These are phyloP conservation scores for Capsicum chinense DNA, from an alignment of 257 asterid genomes.

Conservation along the genomic window DNA sequence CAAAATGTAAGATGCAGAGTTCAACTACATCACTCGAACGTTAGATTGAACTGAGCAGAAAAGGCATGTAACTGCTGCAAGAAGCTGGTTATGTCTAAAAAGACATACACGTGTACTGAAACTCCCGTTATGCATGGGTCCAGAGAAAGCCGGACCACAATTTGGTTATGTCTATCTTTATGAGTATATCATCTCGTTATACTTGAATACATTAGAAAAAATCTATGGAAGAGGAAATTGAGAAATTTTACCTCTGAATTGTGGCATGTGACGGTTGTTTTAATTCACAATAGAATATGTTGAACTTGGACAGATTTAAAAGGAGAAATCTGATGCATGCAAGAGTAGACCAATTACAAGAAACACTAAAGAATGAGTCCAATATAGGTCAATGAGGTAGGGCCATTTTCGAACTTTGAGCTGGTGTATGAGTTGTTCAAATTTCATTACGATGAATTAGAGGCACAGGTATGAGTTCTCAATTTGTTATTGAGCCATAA, in stretches of 20 bases:
- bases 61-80: neutral
- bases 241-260: neutral
- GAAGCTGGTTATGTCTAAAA: neutral
- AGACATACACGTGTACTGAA: too few relatives aligned
- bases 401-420: too few relatives aligned
- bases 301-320: too few relatives aligned
- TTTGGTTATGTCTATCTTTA: too few relatives aligned
- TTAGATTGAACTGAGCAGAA: neutral
- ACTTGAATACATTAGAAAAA: neutral
- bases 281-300: too few relatives aligned
- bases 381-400: too few relatives aligned
- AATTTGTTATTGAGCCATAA: neutral
- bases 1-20: neutral
- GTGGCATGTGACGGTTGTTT: too few relatives aligned
- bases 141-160: too few relatives aligned
- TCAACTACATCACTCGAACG: neutral
- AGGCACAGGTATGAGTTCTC: neutral
- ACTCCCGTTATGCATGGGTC: too few relatives aligned
- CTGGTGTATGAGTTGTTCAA: too few relatives aligned
- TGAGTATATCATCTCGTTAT: neutral
- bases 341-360: neutral
- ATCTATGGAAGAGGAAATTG: neutral
- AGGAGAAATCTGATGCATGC: neutral
- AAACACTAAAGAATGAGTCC: neutral
- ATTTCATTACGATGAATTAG: neutral